These are phyloP conservation scores for Papiliotrema fonsecae DNA, from an alignment of 1,284 basidiomycete species.

Conservation along the genomic window DNA sequence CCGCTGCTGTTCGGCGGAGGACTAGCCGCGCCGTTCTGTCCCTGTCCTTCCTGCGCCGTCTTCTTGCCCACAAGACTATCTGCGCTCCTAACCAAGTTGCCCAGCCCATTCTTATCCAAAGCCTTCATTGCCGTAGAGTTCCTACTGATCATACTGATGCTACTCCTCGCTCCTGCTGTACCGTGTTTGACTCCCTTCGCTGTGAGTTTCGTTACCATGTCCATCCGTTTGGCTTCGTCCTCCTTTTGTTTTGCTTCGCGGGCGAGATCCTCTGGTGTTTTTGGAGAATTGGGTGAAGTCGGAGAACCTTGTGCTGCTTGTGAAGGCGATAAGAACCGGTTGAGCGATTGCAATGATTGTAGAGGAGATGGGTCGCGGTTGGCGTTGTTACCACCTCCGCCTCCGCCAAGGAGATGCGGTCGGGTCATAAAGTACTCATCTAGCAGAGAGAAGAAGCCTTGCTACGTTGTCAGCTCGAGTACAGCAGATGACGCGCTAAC, in stretches of 20 bases:
- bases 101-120: constrained; percentile 24
- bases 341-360: neutral
- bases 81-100: constrained; percentile 21
- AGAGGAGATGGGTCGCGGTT: neutral
- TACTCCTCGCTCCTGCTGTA: constrained; percentile 16
- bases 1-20: constrained; percentile 22
- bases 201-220: constrained; percentile 25
- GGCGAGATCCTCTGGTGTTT: neutral
- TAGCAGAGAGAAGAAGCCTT: constrained; percentile 43
- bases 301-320: neutral
- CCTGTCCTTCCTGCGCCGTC: constrained; percentile 1
- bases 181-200: constrained; percentile 24
- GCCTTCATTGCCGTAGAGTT: constrained; percentile 29
- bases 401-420: constrained; percentile 23
- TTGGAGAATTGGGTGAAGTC: neutral
- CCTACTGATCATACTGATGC: constrained; percentile 18
- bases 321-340: constrained; percentile 4
- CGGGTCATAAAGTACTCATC: constrained; percentile 46
- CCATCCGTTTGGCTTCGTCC: constrained; percentile 10
- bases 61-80: constrained; percentile 12
- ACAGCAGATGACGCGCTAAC: neutral
- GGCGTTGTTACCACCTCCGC: neutral
- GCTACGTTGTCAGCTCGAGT: constrained; percentile 9
- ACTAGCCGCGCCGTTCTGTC: neutral
- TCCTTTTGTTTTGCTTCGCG: constrained; percentile 4